Percentiles rank a stretch among this genome's conserved stretches.
Conservation (phyloP, 2,329 filamentous ascomycete genomes). For the Aspergillus tamarii region DNA sequence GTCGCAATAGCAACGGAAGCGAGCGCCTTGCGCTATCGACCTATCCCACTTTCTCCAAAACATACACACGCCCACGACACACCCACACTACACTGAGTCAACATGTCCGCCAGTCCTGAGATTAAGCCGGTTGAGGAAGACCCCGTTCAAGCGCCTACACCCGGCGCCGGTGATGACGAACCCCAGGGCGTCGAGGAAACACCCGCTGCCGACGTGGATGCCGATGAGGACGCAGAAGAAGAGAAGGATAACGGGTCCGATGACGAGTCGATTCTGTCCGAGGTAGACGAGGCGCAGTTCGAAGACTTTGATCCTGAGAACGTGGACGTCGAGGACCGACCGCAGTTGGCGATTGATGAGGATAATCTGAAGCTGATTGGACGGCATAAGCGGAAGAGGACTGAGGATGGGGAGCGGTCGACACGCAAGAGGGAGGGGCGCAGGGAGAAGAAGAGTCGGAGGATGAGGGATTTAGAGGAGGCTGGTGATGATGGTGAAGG, state of each 20-base stretch:
- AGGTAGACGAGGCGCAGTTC: constrained; percentile 67
- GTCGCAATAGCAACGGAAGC: neutral
- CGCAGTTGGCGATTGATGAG: constrained; percentile 62
- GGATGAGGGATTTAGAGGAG: constrained; percentile 68
- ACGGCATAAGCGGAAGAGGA: constrained; percentile 66
- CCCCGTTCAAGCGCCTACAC: constrained; percentile 30
- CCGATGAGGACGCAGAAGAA: constrained; percentile 8
- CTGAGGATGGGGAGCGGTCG: constrained; percentile 64
- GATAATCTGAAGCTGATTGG: constrained; percentile 64
- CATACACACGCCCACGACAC: constrained; percentile 1
- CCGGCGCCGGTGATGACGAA: constrained; percentile 28
- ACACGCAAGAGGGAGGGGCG: constrained; percentile 67
- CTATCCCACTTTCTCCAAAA: neutral
- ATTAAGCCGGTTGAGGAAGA: constrained; percentile 28
- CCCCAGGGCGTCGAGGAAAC: constrained; percentile 12
- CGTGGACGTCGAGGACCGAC: constrained; percentile 63
- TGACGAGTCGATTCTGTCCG: constrained; percentile 65
- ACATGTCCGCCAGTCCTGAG: constrained; percentile 46
- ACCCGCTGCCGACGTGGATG: constrained; percentile 4
- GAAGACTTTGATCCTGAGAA: constrained; percentile 66
- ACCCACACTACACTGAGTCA: neutral
- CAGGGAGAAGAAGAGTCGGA: constrained; percentile 67
- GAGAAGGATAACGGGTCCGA: constrained; percentile 55
- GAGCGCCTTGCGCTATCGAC: constrained; percentile 6
- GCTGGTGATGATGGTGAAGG: constrained; percentile 51